A percentile compares a stretch with the other conserved stretches of the same genome.
phyloP scores from a whole-genome alignment of 768 basidiomycete species.

The Wakefieldia striispora region DNA sequence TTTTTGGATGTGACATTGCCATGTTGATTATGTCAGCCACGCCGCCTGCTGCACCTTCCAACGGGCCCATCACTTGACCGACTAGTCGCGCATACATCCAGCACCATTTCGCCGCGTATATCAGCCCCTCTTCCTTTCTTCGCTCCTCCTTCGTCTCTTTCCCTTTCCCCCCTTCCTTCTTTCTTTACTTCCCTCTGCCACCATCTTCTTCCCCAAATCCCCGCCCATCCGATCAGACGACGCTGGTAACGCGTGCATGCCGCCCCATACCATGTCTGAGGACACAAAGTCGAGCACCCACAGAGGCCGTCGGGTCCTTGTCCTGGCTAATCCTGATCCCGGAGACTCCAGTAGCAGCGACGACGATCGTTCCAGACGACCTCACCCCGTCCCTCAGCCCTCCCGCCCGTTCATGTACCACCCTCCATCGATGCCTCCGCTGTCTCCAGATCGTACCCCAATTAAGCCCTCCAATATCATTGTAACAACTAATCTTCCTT shows the following conservation, averaged over 20 bases:
- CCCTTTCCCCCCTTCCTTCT: background rate
- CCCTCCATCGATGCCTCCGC: conserved; percentile 23
- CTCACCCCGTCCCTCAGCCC: conserved; percentile 17
- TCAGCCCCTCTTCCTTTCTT: background rate
- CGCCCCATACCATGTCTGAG: conserved; percentile 54
- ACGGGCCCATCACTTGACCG: conserved; percentile 28
- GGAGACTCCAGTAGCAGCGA: conserved; percentile 43
- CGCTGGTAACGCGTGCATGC: conserved; percentile 32
- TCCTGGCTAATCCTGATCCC: conserved; percentile 61
- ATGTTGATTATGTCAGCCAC: conserved; percentile 31
- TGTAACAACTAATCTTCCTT: conserved; percentile 39
- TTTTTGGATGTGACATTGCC: conserved; percentile 20
- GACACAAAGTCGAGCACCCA: conserved; percentile 43
- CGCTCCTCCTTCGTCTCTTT: background rate
- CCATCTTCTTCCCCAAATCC: background rate
- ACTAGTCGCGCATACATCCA: conserved; percentile 28
- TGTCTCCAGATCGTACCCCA: conserved; percentile 19
- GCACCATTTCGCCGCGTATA: conserved; percentile 19
- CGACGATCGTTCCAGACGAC: conserved; percentile 29
- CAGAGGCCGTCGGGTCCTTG: conserved; percentile 43
- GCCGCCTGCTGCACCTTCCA: conserved; percentile 23
- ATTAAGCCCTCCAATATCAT: conserved; percentile 24
- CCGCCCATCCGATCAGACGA: conserved; percentile 22
- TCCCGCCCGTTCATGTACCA: conserved; percentile 27
- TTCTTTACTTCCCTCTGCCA: background rate